These are phyloP conservation scores for Ceratocystis variospora DNA, from an alignment of 2,329 filamentous ascomycete species.

Conservation along the genomic window DNA sequence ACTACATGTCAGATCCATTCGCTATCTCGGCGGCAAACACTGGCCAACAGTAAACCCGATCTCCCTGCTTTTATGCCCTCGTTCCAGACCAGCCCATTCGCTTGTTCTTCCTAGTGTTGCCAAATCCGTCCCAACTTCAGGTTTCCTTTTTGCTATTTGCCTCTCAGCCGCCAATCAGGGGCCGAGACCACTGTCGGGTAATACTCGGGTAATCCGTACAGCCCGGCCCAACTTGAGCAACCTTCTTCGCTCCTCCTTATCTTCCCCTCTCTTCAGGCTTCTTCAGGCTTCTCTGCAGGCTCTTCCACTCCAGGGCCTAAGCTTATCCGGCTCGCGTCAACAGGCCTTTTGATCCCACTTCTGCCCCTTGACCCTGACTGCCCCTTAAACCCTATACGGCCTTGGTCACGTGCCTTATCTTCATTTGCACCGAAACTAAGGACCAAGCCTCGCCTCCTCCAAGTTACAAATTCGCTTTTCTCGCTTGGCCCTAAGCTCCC, in stretches of 20 bases:
- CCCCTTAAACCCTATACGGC: too few species aligned
- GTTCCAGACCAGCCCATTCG: not conserved
- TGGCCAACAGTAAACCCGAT: not conserved
- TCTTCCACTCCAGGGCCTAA: not conserved
- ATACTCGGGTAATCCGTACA: not conserved
- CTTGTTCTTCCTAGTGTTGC: not conserved
- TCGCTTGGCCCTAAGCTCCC: not conserved
- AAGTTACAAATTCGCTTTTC: not conserved
- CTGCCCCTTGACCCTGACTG: too few species aligned
- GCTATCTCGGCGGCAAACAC: not conserved
- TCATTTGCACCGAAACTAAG: not conserved
- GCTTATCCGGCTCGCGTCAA: not conserved
- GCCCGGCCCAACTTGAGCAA: not conserved
- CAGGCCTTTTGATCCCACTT: too few species aligned
- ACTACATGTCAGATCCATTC: not conserved
- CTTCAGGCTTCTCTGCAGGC: not conserved
- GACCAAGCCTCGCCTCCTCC: not conserved
- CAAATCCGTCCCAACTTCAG: not conserved
- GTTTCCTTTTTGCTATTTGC: not conserved
- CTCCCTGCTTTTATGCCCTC: not conserved
- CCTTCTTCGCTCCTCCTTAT: not conserved
- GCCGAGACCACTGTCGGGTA: not conserved
- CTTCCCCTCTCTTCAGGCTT: not conserved
- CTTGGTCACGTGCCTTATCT: not conserved
- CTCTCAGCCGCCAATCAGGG: conserved; percentile 1